phyloP scores from a whole-genome alignment of 495 filamentous ascomycete species.

The Corynascus novoguineensis region DNA sequence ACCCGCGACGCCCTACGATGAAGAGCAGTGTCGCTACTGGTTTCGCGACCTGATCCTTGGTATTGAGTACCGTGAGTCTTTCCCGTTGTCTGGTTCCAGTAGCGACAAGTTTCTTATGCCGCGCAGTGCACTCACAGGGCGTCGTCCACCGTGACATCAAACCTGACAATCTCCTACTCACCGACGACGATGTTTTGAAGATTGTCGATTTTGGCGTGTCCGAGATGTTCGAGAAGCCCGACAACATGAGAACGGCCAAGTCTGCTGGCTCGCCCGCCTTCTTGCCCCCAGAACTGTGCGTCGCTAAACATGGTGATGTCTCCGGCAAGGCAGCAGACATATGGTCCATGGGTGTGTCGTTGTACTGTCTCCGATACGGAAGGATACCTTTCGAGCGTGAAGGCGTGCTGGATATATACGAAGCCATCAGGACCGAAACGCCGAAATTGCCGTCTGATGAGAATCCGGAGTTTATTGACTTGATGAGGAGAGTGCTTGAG shows the following conservation, averaged over 20 bases:
- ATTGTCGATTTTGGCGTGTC: constrained; percentile 98
- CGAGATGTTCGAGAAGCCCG: constrained; percentile 91
- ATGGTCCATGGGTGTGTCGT: constrained; percentile 96
- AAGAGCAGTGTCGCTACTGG: constrained; percentile 81
- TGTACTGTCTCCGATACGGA: constrained; percentile 91
- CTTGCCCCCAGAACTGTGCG: constrained; percentile 86
- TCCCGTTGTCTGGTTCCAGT: background rate
- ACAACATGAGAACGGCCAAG: constrained; percentile 87
- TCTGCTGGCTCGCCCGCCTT: constrained; percentile 95
- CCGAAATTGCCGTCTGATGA: constrained; percentile 47
- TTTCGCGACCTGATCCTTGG: constrained; percentile 94
- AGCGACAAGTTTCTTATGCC: background rate
- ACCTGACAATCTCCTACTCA: constrained; percentile 90
- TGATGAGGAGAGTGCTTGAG: constrained; percentile 63
- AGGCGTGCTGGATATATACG: constrained; percentile 78
- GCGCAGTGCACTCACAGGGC: constrained; percentile 78
- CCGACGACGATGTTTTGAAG: constrained; percentile 85
- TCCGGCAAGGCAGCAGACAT: constrained; percentile 88
- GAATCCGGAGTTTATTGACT: constrained; percentile 57
- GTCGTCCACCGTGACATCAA: constrained; percentile 98
- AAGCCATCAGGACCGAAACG: constrained; percentile 70
- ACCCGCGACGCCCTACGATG: constrained; percentile 71
- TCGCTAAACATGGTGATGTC: constrained; percentile 80
- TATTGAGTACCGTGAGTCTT: constrained; percentile 76
- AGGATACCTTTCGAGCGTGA: constrained; percentile 74